Percentiles rank a stretch among this genome's conserved stretches.
These are phyloP conservation scores for Xylaria telfairii DNA, from an alignment of 495 filamentous ascomycete species.

Conservation along the genomic window DNA sequence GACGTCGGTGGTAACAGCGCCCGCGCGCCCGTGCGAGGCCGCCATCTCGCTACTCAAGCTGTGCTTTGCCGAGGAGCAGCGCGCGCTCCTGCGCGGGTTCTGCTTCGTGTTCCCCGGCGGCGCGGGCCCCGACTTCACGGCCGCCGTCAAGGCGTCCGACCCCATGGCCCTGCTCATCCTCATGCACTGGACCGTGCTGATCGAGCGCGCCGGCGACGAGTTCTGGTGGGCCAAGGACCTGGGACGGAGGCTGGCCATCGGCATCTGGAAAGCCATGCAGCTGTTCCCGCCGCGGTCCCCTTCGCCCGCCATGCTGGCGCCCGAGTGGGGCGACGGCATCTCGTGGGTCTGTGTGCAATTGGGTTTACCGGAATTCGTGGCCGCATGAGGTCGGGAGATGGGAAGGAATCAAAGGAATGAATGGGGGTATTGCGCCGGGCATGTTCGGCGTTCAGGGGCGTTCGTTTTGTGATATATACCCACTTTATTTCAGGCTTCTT, in stretches of 20 bases:
- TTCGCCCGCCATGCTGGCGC: constrained; percentile 8
- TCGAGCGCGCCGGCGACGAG: constrained; percentile 25
- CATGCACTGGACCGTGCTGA: constrained; percentile 40
- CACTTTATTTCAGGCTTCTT: not conserved
- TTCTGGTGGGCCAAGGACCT: constrained; percentile 29
- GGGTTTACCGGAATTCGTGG: constrained; percentile 4
- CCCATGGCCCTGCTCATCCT: constrained; percentile 43
- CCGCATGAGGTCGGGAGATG: not conserved
- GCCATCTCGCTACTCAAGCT: constrained; percentile 30
- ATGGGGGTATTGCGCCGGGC: not conserved
- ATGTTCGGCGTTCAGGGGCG: constrained; percentile 11
- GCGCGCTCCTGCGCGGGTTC: constrained; percentile 34
- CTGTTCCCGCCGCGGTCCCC: not conserved
- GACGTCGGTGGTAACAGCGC: constrained; percentile 3
- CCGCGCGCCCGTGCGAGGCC: constrained; percentile 27
- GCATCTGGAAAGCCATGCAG: constrained; percentile 24
- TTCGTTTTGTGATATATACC: constrained; percentile 10
- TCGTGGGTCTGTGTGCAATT: constrained; percentile 24
- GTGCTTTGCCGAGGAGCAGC: constrained; percentile 38
- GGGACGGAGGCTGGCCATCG: constrained; percentile 17
- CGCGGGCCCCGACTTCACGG: constrained; percentile 36
- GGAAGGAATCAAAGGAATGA: not conserved
- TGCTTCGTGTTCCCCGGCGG: constrained; percentile 33
- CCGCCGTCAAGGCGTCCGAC: constrained; percentile 35
- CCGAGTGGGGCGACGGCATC: constrained; percentile 24